These are phyloP conservation scores for Solanum chmielewskii DNA, from an alignment of 257 asterid species.

Conservation along the genomic window DNA sequence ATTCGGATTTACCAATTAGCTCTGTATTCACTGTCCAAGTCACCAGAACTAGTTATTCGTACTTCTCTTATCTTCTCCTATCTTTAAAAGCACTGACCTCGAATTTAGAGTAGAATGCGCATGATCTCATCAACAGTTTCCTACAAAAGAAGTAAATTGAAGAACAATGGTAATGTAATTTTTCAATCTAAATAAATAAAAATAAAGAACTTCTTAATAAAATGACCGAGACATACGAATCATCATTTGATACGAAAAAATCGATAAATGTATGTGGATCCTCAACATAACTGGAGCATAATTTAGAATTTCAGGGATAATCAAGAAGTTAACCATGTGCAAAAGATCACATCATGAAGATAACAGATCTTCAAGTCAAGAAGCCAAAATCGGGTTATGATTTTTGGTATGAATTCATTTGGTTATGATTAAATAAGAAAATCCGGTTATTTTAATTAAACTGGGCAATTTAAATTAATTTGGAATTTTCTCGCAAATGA, in stretches of 20 bases:
- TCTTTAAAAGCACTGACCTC: conserved; percentile 62
- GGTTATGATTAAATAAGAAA: no score
- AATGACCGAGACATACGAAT: conserved; percentile 49
- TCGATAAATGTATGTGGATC: conserved; percentile 76
- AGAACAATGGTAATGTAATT: conserved; percentile 3
- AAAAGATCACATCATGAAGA: not conserved
- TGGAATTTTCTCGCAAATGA: no score
- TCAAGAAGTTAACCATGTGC: not conserved
- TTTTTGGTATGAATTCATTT: no score
- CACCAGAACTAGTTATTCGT: conserved; percentile 76
- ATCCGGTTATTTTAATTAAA: no score
- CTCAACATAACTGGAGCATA: conserved; percentile 46
- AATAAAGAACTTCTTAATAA: not conserved
- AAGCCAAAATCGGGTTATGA: not conserved
- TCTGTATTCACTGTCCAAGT: conserved; percentile 56
- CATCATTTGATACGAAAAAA: conserved; percentile 65
- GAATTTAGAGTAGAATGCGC: conserved; percentile 62
- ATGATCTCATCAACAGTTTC: conserved; percentile 58
- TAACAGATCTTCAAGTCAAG: not conserved
- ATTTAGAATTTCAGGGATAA: not conserved
- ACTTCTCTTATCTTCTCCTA: conserved; percentile 26
- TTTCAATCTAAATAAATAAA: not conserved
- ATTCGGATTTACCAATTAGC: conserved; percentile 62
- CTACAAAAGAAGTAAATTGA: conserved; percentile 18
- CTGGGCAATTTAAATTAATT: no score